Percentiles rank a stretch among this genome's conserved stretches.
Evolutionary conservation across 164 flowering plant genomes (phyloP).

Genomic region (Vitis amurensis): DNA sequence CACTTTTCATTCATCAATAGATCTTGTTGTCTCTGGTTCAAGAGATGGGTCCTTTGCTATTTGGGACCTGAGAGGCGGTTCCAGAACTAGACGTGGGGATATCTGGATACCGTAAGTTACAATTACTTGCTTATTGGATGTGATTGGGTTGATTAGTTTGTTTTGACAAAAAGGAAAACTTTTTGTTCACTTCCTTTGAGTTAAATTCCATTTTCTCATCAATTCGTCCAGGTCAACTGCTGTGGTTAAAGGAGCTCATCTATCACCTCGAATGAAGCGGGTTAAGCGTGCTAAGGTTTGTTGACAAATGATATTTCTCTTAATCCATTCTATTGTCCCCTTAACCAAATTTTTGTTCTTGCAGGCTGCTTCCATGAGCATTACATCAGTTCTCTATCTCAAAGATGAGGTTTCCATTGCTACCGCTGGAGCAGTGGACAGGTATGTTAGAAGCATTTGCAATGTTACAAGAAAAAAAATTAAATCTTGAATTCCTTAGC

Average conservation of each 20-base stretch:
- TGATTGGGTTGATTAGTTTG: no score
- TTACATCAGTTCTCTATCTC: constrained; percentile 90
- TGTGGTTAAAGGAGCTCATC: constrained; percentile 64
- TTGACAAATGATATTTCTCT: constrained; percentile 2
- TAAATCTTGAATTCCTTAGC: neutral
- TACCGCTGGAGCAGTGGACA: constrained; percentile 91
- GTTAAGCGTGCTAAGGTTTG: constrained; percentile 66
- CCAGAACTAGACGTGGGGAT: constrained; percentile 30
- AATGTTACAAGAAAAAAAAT: neutral
- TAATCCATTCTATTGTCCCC: neutral
- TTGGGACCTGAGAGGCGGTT: constrained; percentile 82
- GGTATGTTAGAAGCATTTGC: constrained; percentile 37
- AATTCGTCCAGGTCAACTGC: constrained; percentile 53
- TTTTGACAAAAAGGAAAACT: no score
- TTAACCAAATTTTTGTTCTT: constrained; percentile 6
- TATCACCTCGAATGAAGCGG: constrained; percentile 40
- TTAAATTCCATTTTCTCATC: neutral
- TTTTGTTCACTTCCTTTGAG: neutral
- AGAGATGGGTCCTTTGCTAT: constrained; percentile 93
- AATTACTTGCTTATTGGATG: neutral
- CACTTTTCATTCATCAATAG: constrained; percentile 29
- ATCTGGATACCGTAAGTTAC: constrained; percentile 39
- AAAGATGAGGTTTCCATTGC: constrained; percentile 87
- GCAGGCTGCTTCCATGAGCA: constrained; percentile 87
- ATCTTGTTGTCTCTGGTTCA: constrained; percentile 83